Evolutionary conservation across 202 grass and related monocot species (phyloP).

Genomic region (Tripidium arundinaceum): DNA sequence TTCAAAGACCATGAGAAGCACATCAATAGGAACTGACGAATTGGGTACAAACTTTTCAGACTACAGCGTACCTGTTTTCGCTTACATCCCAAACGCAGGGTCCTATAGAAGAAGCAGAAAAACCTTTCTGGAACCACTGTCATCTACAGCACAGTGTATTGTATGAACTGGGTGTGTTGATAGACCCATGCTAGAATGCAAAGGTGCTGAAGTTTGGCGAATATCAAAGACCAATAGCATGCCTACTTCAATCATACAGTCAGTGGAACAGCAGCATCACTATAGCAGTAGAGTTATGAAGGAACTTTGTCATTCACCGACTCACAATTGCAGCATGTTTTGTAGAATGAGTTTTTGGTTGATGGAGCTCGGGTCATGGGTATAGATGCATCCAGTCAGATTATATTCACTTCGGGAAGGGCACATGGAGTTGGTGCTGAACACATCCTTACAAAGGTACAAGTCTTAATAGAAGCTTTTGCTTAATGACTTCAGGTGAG

Average conservation of each 20-base stretch:
- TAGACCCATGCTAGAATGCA: slow-evolving; percentile 52
- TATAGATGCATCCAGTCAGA: slow-evolving; percentile 70
- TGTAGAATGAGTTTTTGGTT: slow-evolving; percentile 63
- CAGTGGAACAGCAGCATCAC: slow-evolving; percentile 2
- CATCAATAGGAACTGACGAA: not conserved
- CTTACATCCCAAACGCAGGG: slow-evolving; percentile 66
- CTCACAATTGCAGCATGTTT: slow-evolving; percentile 26
- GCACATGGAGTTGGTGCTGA: slow-evolving; percentile 54
- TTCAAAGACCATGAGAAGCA: too few relatives aligned
- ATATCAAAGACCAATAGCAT: too few relatives aligned
- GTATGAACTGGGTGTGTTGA: slow-evolving; percentile 68
- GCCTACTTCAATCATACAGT: not conserved
- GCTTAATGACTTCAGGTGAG: not conserved
- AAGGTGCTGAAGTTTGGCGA: too few relatives aligned
- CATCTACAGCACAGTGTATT: slow-evolving; percentile 44
- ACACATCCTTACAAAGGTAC: slow-evolving; percentile 88
- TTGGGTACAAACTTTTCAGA: not conserved
- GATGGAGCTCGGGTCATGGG: slow-evolving; percentile 83
- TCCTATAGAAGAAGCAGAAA: too few relatives aligned
- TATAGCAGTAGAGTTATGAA: not conserved
- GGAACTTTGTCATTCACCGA: not conserved
- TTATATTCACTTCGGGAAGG: slow-evolving; percentile 65
- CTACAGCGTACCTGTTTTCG: slow-evolving; percentile 30
- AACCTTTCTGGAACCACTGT: slow-evolving; percentile 47
- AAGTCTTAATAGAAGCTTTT: slow-evolving; percentile 21